Conservation (phyloP, 306 rosid genomes). For the Cucumis melo region DNA sequence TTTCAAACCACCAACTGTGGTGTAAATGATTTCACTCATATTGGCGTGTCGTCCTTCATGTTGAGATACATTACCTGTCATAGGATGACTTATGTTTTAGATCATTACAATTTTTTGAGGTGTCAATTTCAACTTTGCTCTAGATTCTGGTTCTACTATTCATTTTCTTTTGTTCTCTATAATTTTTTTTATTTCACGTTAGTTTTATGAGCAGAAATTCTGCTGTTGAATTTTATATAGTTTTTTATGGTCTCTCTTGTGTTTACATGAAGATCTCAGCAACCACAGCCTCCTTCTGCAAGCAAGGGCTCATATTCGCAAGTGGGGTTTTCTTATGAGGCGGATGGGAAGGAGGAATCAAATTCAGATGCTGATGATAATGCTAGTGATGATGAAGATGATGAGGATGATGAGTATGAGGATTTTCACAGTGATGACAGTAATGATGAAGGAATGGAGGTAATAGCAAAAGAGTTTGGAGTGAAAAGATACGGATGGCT, state of each 20-base stretch:
- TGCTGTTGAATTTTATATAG: not conserved
- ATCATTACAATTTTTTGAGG: not conserved
- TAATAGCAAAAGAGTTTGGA: slow-evolving; percentile 87
- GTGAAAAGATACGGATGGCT: slow-evolving; percentile 95
- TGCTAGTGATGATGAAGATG: slow-evolving; percentile 59
- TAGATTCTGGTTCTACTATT: not conserved
- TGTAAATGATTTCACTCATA: not conserved
- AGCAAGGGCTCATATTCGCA: slow-evolving; percentile 83
- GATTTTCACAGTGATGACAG: slow-evolving; percentile 95
- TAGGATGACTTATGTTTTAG: not conserved
- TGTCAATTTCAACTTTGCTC: not conserved
- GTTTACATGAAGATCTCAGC: slow-evolving; percentile 42
- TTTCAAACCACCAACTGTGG: not conserved
- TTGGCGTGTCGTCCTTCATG: not conserved
- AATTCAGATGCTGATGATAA: slow-evolving; percentile 69
- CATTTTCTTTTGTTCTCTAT: not conserved
- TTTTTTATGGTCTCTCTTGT: slow-evolving; percentile 13
- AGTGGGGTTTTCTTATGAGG: slow-evolving; percentile 86
- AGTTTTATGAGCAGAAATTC: not conserved
- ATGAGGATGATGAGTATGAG: slow-evolving; percentile 54
- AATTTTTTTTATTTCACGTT: not conserved
- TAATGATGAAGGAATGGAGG: slow-evolving; percentile 93
- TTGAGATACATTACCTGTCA: not conserved
- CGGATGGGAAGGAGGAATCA: slow-evolving; percentile 74
- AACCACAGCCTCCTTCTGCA: slow-evolving; percentile 48